A percentile compares a stretch with the other conserved stretches of the same genome.
Evolutionary conservation across 2,329 filamentous ascomycete species (phyloP).

Genomic region (Aspergillus glaucus): DNA sequence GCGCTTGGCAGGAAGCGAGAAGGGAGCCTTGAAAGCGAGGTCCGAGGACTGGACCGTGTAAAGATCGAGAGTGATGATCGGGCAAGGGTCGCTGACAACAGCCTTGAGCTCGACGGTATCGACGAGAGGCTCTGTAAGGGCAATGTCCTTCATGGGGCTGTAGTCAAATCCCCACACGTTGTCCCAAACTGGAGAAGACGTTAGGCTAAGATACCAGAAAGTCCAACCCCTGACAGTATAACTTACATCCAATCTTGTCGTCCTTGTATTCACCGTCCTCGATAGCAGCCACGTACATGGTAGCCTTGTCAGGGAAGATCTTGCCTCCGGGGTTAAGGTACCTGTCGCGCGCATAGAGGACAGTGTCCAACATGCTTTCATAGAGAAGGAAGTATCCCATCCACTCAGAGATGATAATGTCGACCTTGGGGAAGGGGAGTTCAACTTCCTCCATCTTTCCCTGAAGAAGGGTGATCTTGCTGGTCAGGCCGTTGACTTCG

Average conservation of each 20-base stretch:
- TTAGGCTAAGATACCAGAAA: constrained; percentile 16
- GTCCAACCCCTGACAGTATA: constrained; percentile 2
- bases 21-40: constrained; percentile 74
- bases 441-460: constrained; percentile 99
- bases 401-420: constrained; percentile 99
- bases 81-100: constrained; percentile 82
- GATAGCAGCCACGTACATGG: constrained; percentile 92
- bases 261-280: constrained; percentile 99
- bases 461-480: constrained; percentile 96
- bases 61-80: constrained; percentile 82
- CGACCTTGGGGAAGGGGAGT: constrained; percentile 88
- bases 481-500: constrained; percentile 78
- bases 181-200: constrained; percentile 74
- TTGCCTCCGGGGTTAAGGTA: constrained; percentile 81
- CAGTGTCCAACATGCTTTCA: constrained; percentile 98
- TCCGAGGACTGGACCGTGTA: constrained; percentile 83
- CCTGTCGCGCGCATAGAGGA: constrained; percentile 89
- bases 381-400: constrained; percentile 99
- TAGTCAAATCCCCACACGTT: constrained; percentile 99
- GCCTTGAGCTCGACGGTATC: constrained; percentile 98
- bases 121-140: constrained; percentile 90
- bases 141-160: constrained; percentile 84
- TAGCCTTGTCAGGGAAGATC: constrained; percentile 98
- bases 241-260: constrained; percentile 97
- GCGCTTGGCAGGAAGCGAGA: constrained; percentile 68